Conservation (phyloP, 345 rosid species). For the Lepidium didymum region DNA sequence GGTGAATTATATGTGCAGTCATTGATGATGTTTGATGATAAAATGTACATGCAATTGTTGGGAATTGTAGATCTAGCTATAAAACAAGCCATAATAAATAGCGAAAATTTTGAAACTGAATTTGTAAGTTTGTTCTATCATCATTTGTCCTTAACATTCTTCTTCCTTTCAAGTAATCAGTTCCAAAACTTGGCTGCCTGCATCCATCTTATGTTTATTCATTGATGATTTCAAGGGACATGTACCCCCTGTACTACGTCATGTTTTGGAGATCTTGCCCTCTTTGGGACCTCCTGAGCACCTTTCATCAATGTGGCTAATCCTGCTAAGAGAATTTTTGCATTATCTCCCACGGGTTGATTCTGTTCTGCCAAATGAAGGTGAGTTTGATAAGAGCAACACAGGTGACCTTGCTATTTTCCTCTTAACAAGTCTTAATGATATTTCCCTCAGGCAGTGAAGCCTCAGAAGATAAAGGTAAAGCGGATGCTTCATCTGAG, state of each 20-base stretch:
- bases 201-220: neutral
- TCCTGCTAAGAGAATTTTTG: conserved; percentile 59
- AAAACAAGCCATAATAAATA: conserved; percentile 44
- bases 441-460: conserved; percentile 33
- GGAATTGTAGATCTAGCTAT: conserved; percentile 60
- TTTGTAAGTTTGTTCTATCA: conserved; percentile 44
- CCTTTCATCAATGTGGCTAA: conserved; percentile 83
- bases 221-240: conserved; percentile 46
- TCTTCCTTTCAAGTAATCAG: conserved; percentile 5
- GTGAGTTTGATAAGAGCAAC: conserved; percentile 35
- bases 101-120: conserved; percentile 67
- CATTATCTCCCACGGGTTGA: conserved; percentile 67
- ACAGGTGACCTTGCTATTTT: conserved; percentile 21
- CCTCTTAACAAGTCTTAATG: conserved; percentile 7
- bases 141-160: neutral
- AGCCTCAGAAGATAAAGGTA: conserved; percentile 29
- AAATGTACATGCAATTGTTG: conserved; percentile 69
- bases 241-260: conserved; percentile 70
- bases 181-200: conserved; percentile 1
- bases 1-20: conserved; percentile 91
- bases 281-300: conserved; percentile 63
- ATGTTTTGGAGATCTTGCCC: conserved; percentile 73
- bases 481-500: conserved; percentile 30
- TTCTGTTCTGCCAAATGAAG: conserved; percentile 40
- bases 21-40: conserved; percentile 71